These are phyloP conservation scores for Quercus agrifolia DNA, from an alignment of 306 rosid genomes.

Conservation along the genomic window DNA sequence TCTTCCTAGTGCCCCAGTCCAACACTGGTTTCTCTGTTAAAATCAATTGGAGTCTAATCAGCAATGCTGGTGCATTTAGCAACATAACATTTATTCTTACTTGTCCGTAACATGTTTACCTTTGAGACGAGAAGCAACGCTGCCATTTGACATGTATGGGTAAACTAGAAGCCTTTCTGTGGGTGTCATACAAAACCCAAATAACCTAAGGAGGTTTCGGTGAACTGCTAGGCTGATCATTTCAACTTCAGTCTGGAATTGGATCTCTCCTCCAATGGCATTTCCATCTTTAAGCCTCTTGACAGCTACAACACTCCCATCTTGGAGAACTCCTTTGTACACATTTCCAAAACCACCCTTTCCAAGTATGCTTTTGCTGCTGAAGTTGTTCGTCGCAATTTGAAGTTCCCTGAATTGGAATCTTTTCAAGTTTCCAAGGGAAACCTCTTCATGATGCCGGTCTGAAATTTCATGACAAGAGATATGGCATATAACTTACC, in stretches of 20 bases:
- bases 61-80: not conserved
- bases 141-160: slow-evolving; percentile 93
- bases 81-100: not conserved
- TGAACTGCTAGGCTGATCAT: slow-evolving; percentile 97
- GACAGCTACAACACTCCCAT: slow-evolving; percentile 82
- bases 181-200: slow-evolving; percentile 81
- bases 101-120: slow-evolving; percentile 32
- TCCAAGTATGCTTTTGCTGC: slow-evolving; percentile 82
- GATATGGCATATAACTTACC: not conserved
- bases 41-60: slow-evolving; percentile 11
- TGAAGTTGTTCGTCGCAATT: slow-evolving; percentile 82
- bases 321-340: slow-evolving; percentile 80
- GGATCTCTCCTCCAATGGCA: slow-evolving; percentile 79
- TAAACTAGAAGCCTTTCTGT: slow-evolving; percentile 83
- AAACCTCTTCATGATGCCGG: slow-evolving; percentile 71
- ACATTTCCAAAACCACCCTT: slow-evolving; percentile 92
- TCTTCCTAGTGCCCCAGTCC: slow-evolving; percentile 90
- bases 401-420: slow-evolving; percentile 85
- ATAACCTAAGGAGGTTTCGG: slow-evolving; percentile 74
- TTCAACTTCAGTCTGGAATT: slow-evolving; percentile 96
- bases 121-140: slow-evolving; percentile 91
- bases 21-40: slow-evolving; percentile 67
- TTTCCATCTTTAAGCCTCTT: slow-evolving; percentile 91
- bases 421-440: slow-evolving; percentile 88
- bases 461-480: slow-evolving; percentile 37